Evolutionary conservation across 495 filamentous ascomycete genomes (phyloP), one percentile per base, ranked within the genome.

Genomic region (Neurospora sp.): DNA sequence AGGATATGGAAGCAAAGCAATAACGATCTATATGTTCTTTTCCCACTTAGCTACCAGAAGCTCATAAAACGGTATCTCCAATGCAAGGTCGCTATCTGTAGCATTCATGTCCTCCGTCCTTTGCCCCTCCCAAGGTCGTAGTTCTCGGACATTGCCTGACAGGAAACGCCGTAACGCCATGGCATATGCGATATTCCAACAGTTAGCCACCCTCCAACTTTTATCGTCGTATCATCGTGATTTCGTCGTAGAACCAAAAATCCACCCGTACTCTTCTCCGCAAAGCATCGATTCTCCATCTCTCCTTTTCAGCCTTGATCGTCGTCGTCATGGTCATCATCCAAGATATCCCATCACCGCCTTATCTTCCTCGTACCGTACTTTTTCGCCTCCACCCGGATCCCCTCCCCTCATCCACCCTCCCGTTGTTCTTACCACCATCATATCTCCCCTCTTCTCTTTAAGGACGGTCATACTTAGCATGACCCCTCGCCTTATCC

Each of bases 401-500:
- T 28, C 0, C 7, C 54, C 28, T 66, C 28, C 54, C 28, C 24
- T 66, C 24, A 11, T 17, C 54, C 54, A 34, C 10, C 38, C 21
- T 31, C 19, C 31, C 42, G n/a, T 40, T 6, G 5, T 36, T 6
- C 11, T 19, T 21, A 7, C n/a, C 6, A 73, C 9, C 42, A 71
- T 21, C 36, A 38, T 24, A 70, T 62, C 71, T 70, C 36, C 21
- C 54, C 40, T 31, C 5, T 10, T 4, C 45, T 11, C 21, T 13
- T 28, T 54, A 54, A 54, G 24, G 10, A 4, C 21, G 48, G 3
- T 66, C 54, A 66, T 66, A 66, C 45, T 37, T 38, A 19, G 36
- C 70, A 66, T 36, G 28, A n/a, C 70, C 34, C 48, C 48, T 73
- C 37, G 34, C 37, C 71, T 45, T 73, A 43, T 76, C 80, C 82